Conservation (phyloP, 129 eudicot species). For the Saussurea involucrata region DNA sequence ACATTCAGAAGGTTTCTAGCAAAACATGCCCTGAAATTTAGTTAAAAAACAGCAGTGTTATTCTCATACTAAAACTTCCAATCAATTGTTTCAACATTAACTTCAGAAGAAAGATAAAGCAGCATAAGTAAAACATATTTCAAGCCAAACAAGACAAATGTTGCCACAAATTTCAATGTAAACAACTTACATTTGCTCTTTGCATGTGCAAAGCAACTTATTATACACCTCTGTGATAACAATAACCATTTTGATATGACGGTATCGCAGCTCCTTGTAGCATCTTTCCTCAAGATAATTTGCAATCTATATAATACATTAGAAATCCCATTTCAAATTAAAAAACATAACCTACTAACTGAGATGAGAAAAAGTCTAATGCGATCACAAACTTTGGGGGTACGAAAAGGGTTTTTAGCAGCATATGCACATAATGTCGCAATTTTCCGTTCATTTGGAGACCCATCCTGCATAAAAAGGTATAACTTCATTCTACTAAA, state of each 20-base stretch:
- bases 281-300: slow-evolving; percentile 96
- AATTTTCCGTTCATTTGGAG: slow-evolving; percentile 71
- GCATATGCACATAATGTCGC: slow-evolving; percentile 92
- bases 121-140: not conserved
- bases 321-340: not conserved
- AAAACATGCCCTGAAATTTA: slow-evolving; percentile 70
- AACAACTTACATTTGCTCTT: slow-evolving; percentile 76
- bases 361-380: not conserved
- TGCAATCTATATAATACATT: slow-evolving; percentile 49
- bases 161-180: not conserved
- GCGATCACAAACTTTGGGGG: slow-evolving; percentile 65
- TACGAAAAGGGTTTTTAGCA: slow-evolving; percentile 85
- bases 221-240: slow-evolving; percentile 62
- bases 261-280: slow-evolving; percentile 76
- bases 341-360: not conserved
- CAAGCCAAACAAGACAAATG: not conserved
- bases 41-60: not conserved
- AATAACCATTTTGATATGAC: slow-evolving; percentile 53
- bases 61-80: not conserved
- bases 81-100: not conserved
- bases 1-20: slow-evolving; percentile 76
- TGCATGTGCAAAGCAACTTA: slow-evolving; percentile 77
- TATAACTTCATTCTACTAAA: no score
- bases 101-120: not conserved
- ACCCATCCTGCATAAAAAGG: slow-evolving; percentile 68